Evolutionary conservation across 345 rosid species (phyloP).

Genomic region (Bruguiera sexangula): DNA sequence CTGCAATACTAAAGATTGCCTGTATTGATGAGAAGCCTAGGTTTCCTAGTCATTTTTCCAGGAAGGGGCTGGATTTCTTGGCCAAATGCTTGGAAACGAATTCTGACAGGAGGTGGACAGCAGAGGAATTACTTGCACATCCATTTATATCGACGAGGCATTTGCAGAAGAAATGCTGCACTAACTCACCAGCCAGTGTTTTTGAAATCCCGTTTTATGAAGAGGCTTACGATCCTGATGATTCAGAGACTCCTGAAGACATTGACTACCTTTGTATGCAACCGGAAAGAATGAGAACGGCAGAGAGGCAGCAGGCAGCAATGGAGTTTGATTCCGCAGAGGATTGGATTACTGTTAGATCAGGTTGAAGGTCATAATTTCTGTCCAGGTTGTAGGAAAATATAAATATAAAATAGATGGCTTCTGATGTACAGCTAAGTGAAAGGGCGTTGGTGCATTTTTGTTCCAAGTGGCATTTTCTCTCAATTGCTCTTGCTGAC

Average conservation of each 20-base stretch:
- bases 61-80: conserved; percentile 33
- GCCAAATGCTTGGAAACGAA: conserved; percentile 33
- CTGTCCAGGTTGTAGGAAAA: too few species aligned
- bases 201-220: conserved; percentile 9
- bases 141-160: conserved; percentile 18
- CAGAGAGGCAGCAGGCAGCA: not conserved
- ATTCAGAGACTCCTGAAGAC: not conserved
- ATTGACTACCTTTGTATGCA: conserved; percentile 11
- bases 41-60: conserved; percentile 27
- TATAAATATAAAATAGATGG: too few species aligned
- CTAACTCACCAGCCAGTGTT: conserved; percentile 28
- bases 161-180: not conserved
- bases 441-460: too few species aligned
- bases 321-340: conserved; percentile 10
- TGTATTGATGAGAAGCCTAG: conserved; percentile 23
- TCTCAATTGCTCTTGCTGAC: too few species aligned
- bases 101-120: conserved; percentile 27
- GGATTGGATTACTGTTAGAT: conserved; percentile 36
- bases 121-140: conserved; percentile 34
- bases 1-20: conserved; percentile 32
- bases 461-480: too few species aligned
- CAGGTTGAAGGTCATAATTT: conserved; percentile 10
- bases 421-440: too few species aligned
- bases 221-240: conserved; percentile 14
- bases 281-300: conserved; percentile 2